Conservation (phyloP, 257 asterid genomes). For the Solanum tacnaense region DNA sequence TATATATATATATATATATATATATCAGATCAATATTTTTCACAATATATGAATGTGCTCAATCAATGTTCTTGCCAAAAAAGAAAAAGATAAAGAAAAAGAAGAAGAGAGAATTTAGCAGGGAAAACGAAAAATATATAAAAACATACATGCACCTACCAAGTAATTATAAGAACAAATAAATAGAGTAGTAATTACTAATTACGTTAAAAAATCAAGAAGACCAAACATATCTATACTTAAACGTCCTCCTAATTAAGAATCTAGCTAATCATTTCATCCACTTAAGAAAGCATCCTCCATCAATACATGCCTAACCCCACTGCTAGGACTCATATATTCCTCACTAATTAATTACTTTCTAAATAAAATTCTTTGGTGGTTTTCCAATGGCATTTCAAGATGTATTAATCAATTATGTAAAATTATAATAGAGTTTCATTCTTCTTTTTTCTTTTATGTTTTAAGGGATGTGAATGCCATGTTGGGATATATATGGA, state of each 20-base stretch:
- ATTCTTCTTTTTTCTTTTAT: not conserved
- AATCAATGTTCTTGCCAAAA: not conserved
- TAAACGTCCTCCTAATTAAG: not conserved
- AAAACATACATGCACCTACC: not conserved
- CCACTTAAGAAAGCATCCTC: not conserved
- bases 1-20: not conserved
- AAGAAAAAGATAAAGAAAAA: no score
- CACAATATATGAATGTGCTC: not conserved
- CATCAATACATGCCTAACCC: not conserved
- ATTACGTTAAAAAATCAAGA: not conserved
- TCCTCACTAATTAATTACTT: not conserved
- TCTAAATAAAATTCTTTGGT: not conserved
- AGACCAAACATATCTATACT: not conserved
- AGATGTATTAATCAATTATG: not conserved
- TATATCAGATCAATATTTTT: not conserved
- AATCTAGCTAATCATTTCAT: not conserved
- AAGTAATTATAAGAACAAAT: not conserved
- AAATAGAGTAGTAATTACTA: not conserved
- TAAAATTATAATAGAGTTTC: not conserved
- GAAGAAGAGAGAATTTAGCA: not conserved
- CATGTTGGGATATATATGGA: not conserved
- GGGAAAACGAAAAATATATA: not conserved
- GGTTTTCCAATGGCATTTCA: not conserved
- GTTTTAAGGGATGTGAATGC: not conserved
- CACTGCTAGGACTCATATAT: not conserved